Evolutionary conservation across 2,329 filamentous ascomycete species (phyloP).

Genomic region (Lachnellula subtilissima): DNA sequence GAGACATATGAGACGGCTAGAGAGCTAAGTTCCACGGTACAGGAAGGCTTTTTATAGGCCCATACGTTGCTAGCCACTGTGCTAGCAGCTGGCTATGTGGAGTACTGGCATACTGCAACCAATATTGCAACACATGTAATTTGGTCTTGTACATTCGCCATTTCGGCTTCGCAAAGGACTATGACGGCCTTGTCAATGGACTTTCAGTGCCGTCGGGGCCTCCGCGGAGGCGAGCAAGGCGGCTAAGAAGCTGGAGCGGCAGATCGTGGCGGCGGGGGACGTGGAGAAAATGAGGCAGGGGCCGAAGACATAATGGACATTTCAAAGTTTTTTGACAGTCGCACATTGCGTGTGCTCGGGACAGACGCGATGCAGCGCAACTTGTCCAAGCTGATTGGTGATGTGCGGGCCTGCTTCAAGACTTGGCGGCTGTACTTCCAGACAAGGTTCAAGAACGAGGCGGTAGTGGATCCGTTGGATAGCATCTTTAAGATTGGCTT

Average conservation of each 20-base stretch:
- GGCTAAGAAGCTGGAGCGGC: background rate
- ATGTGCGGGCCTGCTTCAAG: background rate
- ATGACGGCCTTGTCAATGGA: background rate
- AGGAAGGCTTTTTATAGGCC: too few relatives aligned
- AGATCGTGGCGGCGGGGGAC: background rate
- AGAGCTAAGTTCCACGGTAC: too few relatives aligned
- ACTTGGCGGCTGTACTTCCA: background rate
- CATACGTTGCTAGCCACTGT: too few relatives aligned
- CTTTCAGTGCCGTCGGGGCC: conserved; percentile 5
- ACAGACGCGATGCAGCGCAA: background rate
- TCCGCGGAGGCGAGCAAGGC: background rate
- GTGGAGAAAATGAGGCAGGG: background rate
- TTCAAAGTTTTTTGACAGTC: background rate
- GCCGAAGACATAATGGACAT: background rate
- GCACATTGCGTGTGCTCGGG: background rate
- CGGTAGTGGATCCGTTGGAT: conserved; percentile 1
- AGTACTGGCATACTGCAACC: too few relatives aligned
- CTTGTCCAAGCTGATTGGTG: background rate
- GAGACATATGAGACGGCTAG: too few relatives aligned
- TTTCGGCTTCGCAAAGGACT: conserved; percentile 5
- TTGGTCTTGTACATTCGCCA: conserved; percentile 3
- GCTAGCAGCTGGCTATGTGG: too few relatives aligned
- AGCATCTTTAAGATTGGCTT: conserved; percentile 4
- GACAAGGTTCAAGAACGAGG: conserved; percentile 1
- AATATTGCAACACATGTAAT: too few relatives aligned